Base-by-base conservation (phyloP, 31 red algal species). In the Odonthalia washingtoniensis region DNA sequence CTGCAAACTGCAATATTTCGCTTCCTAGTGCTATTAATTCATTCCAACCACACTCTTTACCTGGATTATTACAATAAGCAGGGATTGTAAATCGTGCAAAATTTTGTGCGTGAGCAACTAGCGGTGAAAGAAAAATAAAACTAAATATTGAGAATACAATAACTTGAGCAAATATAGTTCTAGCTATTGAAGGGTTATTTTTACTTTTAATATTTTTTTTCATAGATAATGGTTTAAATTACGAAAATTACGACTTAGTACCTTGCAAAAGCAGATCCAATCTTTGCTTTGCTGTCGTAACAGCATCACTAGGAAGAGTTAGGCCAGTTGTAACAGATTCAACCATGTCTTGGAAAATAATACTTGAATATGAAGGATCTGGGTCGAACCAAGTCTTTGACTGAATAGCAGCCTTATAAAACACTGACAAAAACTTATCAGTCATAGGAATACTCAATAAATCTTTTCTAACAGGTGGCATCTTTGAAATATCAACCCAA, bases 1-100 rank as follows among this genome's bases (percentile, higher is more conserved):
- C 33, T 33, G 33, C 33, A 67, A 67, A 67, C 27, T 67, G 27
- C 27, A 67, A 33, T 67, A 67, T 67, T 30, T 67, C 33, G 33
- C 33, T 67, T 33, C 27, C 33, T 67, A 67, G 33, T 67, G 27
- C 30, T 67, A 67, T 67, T 67, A 67, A 67, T 33, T 67, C 64
- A 33, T 33, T 30, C 64, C 64, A 67, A 6, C 64, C 64, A 67
- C 64, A 67, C 4, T 33, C 33, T 30, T 6, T 67, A 33, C 64
- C 64, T 67, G 64, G 27, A 4, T 35, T 6, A 35, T 67, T 35
- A 67, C 33, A 44, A 44, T 44, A 44, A 4, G 42, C 42, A 44
- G 42, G 42, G 42, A 44, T 44, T 4, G 2, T 44, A 44, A 44
- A 44, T 44, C 42, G 42, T 44, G 42, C 42, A 44, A 44, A 44